phyloP scores from a whole-genome alignment of 2,329 filamentous ascomycete species.

The Aspergillus bombycis region DNA sequence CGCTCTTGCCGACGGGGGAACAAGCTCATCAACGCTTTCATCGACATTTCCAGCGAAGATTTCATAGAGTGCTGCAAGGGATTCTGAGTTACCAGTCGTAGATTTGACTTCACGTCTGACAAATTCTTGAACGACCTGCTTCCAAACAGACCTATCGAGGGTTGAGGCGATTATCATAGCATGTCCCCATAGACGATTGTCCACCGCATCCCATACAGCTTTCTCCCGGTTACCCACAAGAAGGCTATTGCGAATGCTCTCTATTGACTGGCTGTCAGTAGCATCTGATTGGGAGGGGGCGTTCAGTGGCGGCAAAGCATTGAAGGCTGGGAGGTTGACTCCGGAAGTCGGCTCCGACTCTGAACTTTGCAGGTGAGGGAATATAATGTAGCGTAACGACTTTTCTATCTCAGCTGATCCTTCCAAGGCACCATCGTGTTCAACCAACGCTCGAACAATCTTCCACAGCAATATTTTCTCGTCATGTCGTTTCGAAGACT shows the following conservation, averaged over 20 bases:
- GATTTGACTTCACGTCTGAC: constrained; percentile 92
- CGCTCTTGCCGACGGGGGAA: constrained; percentile 87
- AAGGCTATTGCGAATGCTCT: constrained; percentile 72
- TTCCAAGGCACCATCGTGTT: constrained; percentile 82
- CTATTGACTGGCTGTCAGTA: constrained; percentile 69
- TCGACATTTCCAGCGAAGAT: constrained; percentile 92
- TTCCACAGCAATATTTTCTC: constrained; percentile 89
- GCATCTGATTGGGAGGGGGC: constrained; percentile 62
- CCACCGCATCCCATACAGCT: constrained; percentile 89
- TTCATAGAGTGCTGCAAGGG: constrained; percentile 88
- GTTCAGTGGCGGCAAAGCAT: constrained; percentile 41
- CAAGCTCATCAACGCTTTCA: constrained; percentile 93
- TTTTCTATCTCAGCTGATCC: constrained; percentile 72
- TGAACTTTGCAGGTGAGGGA: constrained; percentile 56
- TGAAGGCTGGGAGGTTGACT: constrained; percentile 30
- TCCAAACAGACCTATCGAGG: constrained; percentile 74
- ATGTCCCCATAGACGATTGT: constrained; percentile 94
- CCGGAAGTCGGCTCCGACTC: constrained; percentile 32
- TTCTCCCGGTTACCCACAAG: constrained; percentile 83
- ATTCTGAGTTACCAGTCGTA: constrained; percentile 76
- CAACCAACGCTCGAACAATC: constrained; percentile 76
- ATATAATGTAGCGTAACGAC: constrained; percentile 74
- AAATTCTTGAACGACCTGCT: constrained; percentile 92
- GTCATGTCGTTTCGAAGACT: constrained; percentile 67
- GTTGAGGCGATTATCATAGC: constrained; percentile 89